Evolutionary conservation across 1,284 basidiomycete genomes (phyloP).

Genomic region (Rhodotorula sp.): DNA sequence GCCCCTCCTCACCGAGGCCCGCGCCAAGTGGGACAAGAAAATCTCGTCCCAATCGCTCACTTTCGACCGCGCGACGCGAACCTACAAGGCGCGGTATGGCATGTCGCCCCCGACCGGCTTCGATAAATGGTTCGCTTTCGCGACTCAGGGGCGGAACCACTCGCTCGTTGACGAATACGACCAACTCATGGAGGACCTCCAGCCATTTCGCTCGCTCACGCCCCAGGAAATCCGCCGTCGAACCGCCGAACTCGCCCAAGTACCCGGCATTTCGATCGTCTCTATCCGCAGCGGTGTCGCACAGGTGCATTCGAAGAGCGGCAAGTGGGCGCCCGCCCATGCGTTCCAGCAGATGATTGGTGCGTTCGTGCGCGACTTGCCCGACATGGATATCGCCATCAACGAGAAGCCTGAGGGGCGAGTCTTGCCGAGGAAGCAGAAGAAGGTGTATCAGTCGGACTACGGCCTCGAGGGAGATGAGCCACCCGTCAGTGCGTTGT

Average conservation of each 20-base stretch:
- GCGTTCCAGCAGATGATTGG: constrained; percentile 64
- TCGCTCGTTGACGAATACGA: constrained; percentile 90
- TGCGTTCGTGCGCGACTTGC: constrained; percentile 59
- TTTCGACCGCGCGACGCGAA: constrained; percentile 60
- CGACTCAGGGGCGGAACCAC: constrained; percentile 62
- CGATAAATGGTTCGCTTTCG: constrained; percentile 83
- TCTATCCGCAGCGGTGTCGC: constrained; percentile 40
- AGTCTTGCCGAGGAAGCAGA: constrained; percentile 73
- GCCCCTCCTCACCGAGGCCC: constrained; percentile 36
- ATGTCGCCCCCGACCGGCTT: constrained; percentile 83
- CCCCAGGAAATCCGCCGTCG: constrained; percentile 70
- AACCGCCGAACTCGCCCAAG: constrained; percentile 56
- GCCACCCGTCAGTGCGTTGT: constrained; percentile 46
- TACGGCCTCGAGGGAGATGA: constrained; percentile 38
- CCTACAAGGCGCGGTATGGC: constrained; percentile 73
- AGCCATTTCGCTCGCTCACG: constrained; percentile 71
- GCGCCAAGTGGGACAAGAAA: constrained; percentile 22
- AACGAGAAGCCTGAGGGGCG: constrained; percentile 89
- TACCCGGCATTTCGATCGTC: constrained; percentile 43
- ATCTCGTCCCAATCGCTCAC: constrained; percentile 40
- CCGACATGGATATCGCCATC: constrained; percentile 86
- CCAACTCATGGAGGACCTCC: constrained; percentile 70
- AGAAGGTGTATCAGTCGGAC: constrained; percentile 31
- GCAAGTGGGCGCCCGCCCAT: constrained; percentile 64
- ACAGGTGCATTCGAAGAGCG: constrained; percentile 55